These are phyloP conservation scores for Metarhizium brunneum DNA, from an alignment of 2,329 filamentous ascomycete genomes.

Conservation along the genomic window DNA sequence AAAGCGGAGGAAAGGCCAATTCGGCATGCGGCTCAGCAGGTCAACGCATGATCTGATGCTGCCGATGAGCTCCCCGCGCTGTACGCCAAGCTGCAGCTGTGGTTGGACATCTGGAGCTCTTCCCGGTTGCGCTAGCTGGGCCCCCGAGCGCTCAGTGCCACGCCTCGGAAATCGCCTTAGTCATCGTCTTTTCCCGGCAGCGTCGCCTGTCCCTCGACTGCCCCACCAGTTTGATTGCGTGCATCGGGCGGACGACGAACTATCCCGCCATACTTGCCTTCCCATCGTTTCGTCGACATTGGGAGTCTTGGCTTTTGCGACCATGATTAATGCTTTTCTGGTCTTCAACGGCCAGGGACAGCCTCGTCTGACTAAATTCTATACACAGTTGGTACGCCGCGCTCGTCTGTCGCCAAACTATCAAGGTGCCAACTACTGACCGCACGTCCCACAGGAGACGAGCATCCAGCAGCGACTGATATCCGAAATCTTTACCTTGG, in stretches of 20 bases:
- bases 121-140: not conserved
- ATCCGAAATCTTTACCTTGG: constrained; percentile 92
- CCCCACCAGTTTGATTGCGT: not conserved
- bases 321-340: constrained; percentile 96
- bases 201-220: not conserved
- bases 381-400: constrained; percentile 78
- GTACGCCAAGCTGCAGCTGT: constrained; percentile 6
- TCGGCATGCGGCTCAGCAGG: not conserved
- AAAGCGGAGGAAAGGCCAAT: not conserved
- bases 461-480: constrained; percentile 95
- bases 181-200: not conserved
- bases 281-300: constrained; percentile 5
- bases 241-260: not conserved
- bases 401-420: not conserved
- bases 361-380: constrained; percentile 95
- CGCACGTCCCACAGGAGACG: constrained; percentile 60
- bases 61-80: not conserved
- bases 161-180: not conserved
- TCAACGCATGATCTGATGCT: not conserved
- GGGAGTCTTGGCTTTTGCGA: constrained; percentile 12
- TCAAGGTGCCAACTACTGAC: not conserved
- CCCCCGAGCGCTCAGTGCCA: not conserved
- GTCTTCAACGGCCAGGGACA: constrained; percentile 99
- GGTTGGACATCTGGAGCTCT: not conserved
- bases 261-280: not conserved